A percentile compares a stretch with the other conserved stretches of the same genome.
Conservation (phyloP, 805 yeast species). For the Candida germanica region DNA sequence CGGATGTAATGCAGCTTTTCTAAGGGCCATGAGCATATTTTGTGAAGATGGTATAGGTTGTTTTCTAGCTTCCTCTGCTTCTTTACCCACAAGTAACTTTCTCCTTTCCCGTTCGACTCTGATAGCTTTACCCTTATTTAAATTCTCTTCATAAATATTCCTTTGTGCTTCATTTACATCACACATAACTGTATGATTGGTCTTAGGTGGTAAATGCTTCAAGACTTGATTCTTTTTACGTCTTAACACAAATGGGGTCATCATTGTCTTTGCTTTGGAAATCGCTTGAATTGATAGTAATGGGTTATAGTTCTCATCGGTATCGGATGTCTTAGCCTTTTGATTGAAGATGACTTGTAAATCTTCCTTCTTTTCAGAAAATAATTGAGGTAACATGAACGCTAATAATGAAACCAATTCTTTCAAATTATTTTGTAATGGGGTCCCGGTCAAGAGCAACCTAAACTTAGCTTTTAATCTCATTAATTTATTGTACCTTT, state of each 20-base stretch:
- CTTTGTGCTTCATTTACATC: slow-evolving; percentile 55
- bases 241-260: slow-evolving; percentile 95
- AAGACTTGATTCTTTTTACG: slow-evolving; percentile 90
- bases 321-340: slow-evolving; percentile 66
- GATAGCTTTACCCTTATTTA: slow-evolving; percentile 42
- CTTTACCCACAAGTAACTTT: slow-evolving; percentile 32
- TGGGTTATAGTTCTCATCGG: slow-evolving; percentile 58
- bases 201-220: slow-evolving; percentile 80
- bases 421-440: slow-evolving; percentile 86
- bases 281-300: slow-evolving; percentile 88
- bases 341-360: slow-evolving; percentile 82
- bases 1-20: slow-evolving; percentile 95
- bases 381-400: slow-evolving; percentile 82
- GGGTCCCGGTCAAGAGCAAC: slow-evolving; percentile 90
- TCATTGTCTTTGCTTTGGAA: slow-evolving; percentile 91
- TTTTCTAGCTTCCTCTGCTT: slow-evolving; percentile 30
- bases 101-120: slow-evolving; percentile 44
- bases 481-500: slow-evolving; percentile 86
- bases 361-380: slow-evolving; percentile 79
- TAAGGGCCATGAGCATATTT: slow-evolving; percentile 79
- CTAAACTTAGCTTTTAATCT: slow-evolving; percentile 79
- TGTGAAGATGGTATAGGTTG: slow-evolving; percentile 45
- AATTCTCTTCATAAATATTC: slow-evolving; percentile 57
- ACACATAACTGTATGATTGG: slow-evolving; percentile 62
- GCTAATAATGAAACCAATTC: slow-evolving; percentile 89